Percentiles rank a stretch among this genome's conserved stretches.
These are phyloP conservation scores for Aspergillus aculeatus DNA, from an alignment of 2,329 filamentous ascomycete genomes.

Conservation along the genomic window DNA sequence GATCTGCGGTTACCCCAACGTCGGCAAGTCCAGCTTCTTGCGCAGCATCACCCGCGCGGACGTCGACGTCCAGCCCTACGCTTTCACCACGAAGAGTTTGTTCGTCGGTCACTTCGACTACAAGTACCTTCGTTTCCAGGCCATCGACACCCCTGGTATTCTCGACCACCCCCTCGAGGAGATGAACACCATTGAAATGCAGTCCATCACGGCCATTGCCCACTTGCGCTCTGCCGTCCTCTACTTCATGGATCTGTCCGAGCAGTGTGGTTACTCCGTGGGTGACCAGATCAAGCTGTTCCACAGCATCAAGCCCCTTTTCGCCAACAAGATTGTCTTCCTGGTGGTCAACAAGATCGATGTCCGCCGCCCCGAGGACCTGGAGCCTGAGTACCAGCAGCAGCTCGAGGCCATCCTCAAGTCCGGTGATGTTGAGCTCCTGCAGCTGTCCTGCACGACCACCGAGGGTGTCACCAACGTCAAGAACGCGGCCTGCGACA, in stretches of 20 bases:
- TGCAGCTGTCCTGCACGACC: conserved; percentile 92
- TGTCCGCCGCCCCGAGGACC: conserved; percentile 79
- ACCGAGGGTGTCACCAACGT: conserved; percentile 91
- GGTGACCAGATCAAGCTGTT: conserved; percentile 91
- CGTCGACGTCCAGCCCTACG: conserved; percentile 95
- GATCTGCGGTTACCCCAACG: conserved; percentile 97
- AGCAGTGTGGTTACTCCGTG: conserved; percentile 94
- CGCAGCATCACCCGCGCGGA: conserved; percentile 89
- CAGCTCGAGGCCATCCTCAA: conserved; percentile 79
- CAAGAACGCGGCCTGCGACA: conserved; percentile 92
- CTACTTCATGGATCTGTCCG: conserved; percentile 97
- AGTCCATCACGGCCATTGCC: conserved; percentile 95
- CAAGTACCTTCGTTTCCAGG: conserved; percentile 86
- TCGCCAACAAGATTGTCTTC: conserved; percentile 96
- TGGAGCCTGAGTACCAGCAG: conserved; percentile 74
- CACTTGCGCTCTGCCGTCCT: conserved; percentile 92
- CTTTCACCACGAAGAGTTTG: conserved; percentile 95
- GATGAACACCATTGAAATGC: conserved; percentile 99
- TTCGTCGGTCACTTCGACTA: conserved; percentile 98
- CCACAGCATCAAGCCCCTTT: conserved; percentile 93
- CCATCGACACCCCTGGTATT: conserved; percentile 98
- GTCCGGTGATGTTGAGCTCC: conserved; percentile 83
- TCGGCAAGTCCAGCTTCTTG: conserved; percentile 95
- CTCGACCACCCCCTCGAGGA: conserved; percentile 96
- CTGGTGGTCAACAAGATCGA: conserved; percentile 99